Evolutionary conservation across 441 rosid genomes (phyloP), one percentile per base, ranked within the genome.

Genomic region (Populus hybrid): DNA sequence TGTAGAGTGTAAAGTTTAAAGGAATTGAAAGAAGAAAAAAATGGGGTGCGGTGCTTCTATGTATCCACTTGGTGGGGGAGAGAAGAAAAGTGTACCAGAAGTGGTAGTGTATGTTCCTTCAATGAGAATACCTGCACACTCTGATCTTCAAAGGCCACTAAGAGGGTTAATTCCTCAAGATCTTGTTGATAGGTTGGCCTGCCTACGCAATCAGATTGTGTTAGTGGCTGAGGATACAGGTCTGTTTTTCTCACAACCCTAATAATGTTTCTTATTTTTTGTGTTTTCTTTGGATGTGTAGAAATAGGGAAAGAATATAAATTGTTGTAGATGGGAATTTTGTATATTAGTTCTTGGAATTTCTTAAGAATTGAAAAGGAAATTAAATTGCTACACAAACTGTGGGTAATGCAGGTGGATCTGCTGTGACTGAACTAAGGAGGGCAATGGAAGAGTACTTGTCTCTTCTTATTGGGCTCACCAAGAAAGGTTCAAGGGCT

Each of bases 11-110:
- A 81, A 73, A 6, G 35, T 78, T 72, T 76, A 86, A 68, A 63
- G 83, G 71, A 72, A 67, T 46, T 57, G 30, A 36, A 71, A 24
- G 82, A 69, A 79, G 68, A 74, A 76, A 86, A 34, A 24, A 68
- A 95, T 95, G 99, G 99, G 99, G 73, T 95, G 99, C 83, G 79
- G 88, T 80, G 79, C 87, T 84, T 95, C 98, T 70, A 80, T 93
- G 77, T 75, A 73, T 77, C 88, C 83, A 66, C 73, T 76, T 42
- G 87, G 81, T 78, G 86, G 80, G 86, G 88, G 84, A 82, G 86
- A 87, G 86, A 89, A 80, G 86, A 91, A 81, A 72, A 80, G 46
- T 80, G 77, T 95, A 70, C 88, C 89, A 8, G 98, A 92, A 82
- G 85, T 86, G 10, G 93, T 84, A 28, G 87, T 93, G 4, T 88